Percentiles rank a stretch among this genome's conserved stretches.
Conservation (phyloP, 176 grass and related monocot genomes). For the Thinopyrum elongatum region DNA sequence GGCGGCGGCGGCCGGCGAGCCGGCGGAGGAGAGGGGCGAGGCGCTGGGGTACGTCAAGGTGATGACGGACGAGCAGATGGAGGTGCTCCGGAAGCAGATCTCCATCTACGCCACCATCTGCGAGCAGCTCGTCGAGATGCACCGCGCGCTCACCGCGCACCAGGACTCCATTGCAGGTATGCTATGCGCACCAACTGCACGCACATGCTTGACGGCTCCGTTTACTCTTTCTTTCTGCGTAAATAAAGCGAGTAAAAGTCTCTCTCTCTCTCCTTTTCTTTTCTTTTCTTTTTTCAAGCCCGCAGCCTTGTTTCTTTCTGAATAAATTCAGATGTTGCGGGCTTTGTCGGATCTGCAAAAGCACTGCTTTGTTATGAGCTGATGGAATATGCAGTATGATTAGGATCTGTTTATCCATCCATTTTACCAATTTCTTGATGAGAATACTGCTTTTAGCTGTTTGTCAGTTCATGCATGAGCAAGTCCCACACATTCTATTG, state of each 20-base stretch:
- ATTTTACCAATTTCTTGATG: not conserved
- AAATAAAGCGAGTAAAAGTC: not conserved
- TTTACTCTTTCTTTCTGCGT: slow-evolving; percentile 2
- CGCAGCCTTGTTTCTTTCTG: not conserved
- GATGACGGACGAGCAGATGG: slow-evolving; percentile 97
- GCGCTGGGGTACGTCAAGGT: slow-evolving; percentile 76
- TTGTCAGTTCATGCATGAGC: slow-evolving; percentile 8
- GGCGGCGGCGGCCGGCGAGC: not conserved
- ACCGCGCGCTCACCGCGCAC: slow-evolving; percentile 70
- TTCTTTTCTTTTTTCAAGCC: not conserved
- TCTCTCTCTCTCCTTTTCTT: too few species aligned
- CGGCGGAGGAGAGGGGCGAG: slow-evolving; percentile 31
- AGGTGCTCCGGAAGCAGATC: slow-evolving; percentile 94
- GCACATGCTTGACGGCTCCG: not conserved
- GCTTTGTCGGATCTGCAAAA: slow-evolving; percentile 3
- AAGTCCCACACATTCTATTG: not conserved
- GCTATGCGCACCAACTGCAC: too few species aligned
- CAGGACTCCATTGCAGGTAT: slow-evolving; percentile 80
- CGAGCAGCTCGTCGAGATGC: slow-evolving; percentile 97
- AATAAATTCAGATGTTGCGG: not conserved
- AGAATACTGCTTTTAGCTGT: not conserved
- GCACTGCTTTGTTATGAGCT: not conserved
- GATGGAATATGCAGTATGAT: not conserved
- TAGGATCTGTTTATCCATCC: not conserved
- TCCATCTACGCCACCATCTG: slow-evolving; percentile 98